phyloP scores from a whole-genome alignment of 371 early-diverging fungal genomes.

The Saksenaea vasiformis region DNA sequence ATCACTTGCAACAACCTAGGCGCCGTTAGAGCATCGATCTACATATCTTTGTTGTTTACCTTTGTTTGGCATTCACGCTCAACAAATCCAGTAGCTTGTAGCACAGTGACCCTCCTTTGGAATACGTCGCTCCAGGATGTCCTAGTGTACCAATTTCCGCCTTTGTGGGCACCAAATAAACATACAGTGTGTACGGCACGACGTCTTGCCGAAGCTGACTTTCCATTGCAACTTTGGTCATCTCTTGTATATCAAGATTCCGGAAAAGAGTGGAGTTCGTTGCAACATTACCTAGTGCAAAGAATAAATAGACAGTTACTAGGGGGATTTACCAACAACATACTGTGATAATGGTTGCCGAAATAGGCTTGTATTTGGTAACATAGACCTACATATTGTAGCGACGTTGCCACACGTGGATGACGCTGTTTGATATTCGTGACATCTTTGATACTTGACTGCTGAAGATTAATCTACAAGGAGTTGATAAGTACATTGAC shows the following conservation, averaged over 20 bases:
- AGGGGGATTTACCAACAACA: background rate
- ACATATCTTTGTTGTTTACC: slow-evolving; percentile 25
- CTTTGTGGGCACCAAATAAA: slow-evolving; percentile 69
- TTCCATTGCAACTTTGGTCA: slow-evolving; percentile 70
- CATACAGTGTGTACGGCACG: slow-evolving; percentile 78
- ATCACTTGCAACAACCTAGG: slow-evolving; percentile 67
- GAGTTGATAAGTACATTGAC: background rate
- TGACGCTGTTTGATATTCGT: slow-evolving; percentile 75
- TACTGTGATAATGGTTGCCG: slow-evolving; percentile 53
- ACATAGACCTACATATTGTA: slow-evolving; percentile 64
- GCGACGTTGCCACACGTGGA: slow-evolving; percentile 65
- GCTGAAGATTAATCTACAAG: slow-evolving; percentile 61
- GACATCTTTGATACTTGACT: slow-evolving; percentile 64
- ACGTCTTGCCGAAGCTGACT: slow-evolving; percentile 70
- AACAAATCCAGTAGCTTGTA: slow-evolving; percentile 70
- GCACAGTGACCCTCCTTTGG: slow-evolving; percentile 70
- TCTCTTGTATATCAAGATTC: slow-evolving; percentile 62
- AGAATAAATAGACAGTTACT: background rate
- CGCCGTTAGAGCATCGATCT: background rate
- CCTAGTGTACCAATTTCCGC: slow-evolving; percentile 54
- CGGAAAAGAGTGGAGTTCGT: slow-evolving; percentile 56
- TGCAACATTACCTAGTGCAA: slow-evolving; percentile 45
- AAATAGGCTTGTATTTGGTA: slow-evolving; percentile 60
- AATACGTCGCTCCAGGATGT: slow-evolving; percentile 62
- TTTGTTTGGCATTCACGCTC: slow-evolving; percentile 72